phyloP scores from a whole-genome alignment of 2,329 filamentous ascomycete genomes.

The Cryphonectria parasitica region DNA sequence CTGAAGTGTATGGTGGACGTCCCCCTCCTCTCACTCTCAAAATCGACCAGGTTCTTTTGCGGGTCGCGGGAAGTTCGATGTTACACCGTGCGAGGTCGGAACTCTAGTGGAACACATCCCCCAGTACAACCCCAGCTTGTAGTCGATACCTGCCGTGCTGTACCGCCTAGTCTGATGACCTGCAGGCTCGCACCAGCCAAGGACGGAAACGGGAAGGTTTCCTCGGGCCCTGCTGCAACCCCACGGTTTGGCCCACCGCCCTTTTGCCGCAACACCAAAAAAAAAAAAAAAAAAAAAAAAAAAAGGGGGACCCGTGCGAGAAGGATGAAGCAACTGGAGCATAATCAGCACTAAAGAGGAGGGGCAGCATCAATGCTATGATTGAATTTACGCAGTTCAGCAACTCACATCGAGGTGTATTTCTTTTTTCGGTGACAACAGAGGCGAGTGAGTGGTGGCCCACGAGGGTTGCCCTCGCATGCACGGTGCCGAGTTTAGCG shows the following conservation, averaged over 20 bases:
- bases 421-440: neutral
- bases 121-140: neutral
- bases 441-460: neutral
- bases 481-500: neutral
- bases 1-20: neutral
- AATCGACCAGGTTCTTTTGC: neutral
- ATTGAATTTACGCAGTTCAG: conserved; percentile 8
- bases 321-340: neutral
- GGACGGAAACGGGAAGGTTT: conserved; percentile 21
- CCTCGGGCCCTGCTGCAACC: neutral
- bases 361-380: conserved; percentile 8
- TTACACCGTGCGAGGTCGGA: conserved; percentile 14
- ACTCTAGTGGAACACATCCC: neutral
- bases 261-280: conserved; percentile 10
- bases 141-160: conserved; percentile 18
- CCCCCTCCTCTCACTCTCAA: neutral
- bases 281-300: neutral
- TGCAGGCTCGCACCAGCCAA: conserved; percentile 27
- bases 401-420: neutral
- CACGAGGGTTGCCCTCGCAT: neutral
- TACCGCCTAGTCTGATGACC: conserved; percentile 27
- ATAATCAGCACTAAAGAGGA: conserved; percentile 8
- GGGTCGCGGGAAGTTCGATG: neutral
- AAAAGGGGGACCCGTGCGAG: neutral
- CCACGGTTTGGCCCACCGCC: conserved; percentile 24